Evolutionary conservation across 192 early-diverging fungal species (phyloP).

Genomic region (Umbelopsis isabellina): DNA sequence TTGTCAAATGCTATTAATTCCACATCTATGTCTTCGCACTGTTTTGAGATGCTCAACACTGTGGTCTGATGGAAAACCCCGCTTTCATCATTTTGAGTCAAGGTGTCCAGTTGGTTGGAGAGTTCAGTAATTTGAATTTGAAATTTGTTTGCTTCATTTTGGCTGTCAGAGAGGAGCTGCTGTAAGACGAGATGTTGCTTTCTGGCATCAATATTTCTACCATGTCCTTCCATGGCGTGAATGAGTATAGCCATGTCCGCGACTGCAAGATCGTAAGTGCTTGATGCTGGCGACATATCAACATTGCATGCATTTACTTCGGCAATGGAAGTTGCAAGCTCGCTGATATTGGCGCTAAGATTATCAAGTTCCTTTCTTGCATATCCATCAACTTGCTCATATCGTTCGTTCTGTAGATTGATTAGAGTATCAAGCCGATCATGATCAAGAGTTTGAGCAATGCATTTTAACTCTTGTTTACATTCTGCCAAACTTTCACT

Average conservation of each 20-base stretch:
- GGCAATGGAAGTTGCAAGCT: background rate
- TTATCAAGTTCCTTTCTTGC: background rate
- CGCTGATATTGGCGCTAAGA: constrained; percentile 1
- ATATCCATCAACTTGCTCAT: background rate
- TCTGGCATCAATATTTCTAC: constrained; percentile 6
- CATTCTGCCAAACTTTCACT: constrained; percentile 7
- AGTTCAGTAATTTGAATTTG: background rate
- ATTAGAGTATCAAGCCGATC: background rate
- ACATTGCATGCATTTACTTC: background rate
- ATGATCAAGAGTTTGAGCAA: background rate
- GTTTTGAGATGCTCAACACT: background rate
- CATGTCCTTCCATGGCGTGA: constrained; percentile 13
- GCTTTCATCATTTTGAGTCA: background rate
- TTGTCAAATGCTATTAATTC: background rate
- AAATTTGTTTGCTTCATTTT: background rate
- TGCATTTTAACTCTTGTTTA: background rate
- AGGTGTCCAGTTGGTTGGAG: background rate
- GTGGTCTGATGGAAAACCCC: background rate
- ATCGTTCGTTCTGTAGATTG: background rate
- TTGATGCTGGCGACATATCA: constrained; percentile 12
- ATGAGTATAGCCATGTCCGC: constrained; percentile 11
- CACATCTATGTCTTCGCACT: background rate
- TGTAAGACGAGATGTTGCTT: constrained; percentile 2
- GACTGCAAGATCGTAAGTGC: constrained; percentile 2
- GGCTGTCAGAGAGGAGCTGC: background rate